Conservation (phyloP, 2,329 filamentous ascomycete species). For the Cercospora sp. region DNA sequence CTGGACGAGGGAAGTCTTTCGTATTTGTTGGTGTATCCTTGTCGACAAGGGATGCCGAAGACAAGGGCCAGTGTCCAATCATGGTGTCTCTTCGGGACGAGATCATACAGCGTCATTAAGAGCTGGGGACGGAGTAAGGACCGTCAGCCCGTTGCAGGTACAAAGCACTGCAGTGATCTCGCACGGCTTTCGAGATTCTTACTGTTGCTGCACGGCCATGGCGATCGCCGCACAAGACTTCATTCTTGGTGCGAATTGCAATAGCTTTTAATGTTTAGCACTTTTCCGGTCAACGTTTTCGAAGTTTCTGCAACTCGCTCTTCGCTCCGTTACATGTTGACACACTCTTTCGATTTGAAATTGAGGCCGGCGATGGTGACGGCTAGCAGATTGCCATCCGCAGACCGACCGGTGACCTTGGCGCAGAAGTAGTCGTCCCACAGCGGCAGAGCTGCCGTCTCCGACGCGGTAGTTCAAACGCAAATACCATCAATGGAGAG, state of each 20-base stretch:
- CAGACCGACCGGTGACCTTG: slow-evolving; percentile 27
- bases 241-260: slow-evolving; percentile 19
- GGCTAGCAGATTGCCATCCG: slow-evolving; percentile 28
- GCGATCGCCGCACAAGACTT: slow-evolving; percentile 22
- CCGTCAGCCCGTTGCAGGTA: neutral
- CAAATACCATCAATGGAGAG: slow-evolving; percentile 69
- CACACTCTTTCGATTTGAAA: slow-evolving; percentile 11
- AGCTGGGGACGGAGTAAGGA: neutral
- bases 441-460: slow-evolving; percentile 47
- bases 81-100: slow-evolving; percentile 6
- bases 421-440: slow-evolving; percentile 27
- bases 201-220: slow-evolving; percentile 8
- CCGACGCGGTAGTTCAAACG: slow-evolving; percentile 54
- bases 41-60: neutral
- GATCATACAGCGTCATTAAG: slow-evolving; percentile 5
- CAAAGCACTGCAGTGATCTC: neutral
- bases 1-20: neutral
- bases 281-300: slow-evolving; percentile 17
- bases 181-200: neutral
- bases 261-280: slow-evolving; percentile 24
- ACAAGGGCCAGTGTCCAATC: neutral
- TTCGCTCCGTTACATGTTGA: slow-evolving; percentile 8
- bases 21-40: neutral
- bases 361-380: slow-evolving; percentile 33
- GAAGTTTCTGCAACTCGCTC: neutral